Conservation (phyloP, 306 rosid species). For the Vigna angularis region DNA sequence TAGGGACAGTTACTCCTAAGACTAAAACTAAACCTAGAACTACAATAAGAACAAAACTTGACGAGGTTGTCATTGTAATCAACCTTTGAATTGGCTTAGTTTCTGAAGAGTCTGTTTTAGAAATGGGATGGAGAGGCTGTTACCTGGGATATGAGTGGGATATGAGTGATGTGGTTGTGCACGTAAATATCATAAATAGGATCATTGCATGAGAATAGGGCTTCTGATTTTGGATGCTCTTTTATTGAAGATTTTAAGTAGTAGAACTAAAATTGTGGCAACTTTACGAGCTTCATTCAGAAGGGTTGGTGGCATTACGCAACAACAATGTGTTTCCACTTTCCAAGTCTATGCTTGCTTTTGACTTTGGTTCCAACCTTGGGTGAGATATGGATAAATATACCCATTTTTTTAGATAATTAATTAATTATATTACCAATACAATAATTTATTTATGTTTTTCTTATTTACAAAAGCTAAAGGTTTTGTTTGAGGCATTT, state of each 20-base stretch:
- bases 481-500: too few species aligned
- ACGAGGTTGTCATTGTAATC: constrained; percentile 38
- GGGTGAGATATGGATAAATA: neutral
- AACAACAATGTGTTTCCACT: neutral
- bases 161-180: neutral
- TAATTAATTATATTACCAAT: too few species aligned
- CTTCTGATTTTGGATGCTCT: constrained; percentile 24
- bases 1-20: constrained; percentile 16
- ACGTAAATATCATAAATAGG: neutral
- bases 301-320: constrained; percentile 12
- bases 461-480: too few species aligned
- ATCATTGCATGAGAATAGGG: constrained; percentile 2
- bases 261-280: constrained; percentile 29
- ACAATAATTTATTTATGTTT: too few species aligned
- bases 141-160: constrained; percentile 12
- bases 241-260: constrained; percentile 38
- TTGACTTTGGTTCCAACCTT: constrained; percentile 3
- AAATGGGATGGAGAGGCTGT: neutral
- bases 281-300: constrained; percentile 15
- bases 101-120: neutral
- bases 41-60: neutral
- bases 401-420: too few species aligned
- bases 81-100: neutral
- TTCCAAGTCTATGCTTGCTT: neutral
- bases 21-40: constrained; percentile 27